Evolutionary conservation across 345 rosid genomes (phyloP), one percentile per base, ranked within the genome.

Genomic region (Citrus hindsii): DNA sequence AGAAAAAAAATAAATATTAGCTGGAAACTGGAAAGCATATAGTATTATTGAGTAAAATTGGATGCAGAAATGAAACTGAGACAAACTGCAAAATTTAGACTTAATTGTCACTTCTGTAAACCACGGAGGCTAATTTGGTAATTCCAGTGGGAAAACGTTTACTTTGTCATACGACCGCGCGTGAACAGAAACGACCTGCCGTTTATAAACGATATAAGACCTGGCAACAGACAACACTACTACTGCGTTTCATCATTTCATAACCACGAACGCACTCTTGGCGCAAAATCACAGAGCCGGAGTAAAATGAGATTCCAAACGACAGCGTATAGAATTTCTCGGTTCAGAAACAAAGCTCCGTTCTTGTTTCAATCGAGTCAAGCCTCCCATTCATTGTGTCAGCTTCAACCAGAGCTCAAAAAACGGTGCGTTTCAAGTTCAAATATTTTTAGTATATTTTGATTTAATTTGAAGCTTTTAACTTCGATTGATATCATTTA

Each of bases 311-410:
- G 77, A 79, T 76, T 79, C 60, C 67, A 18, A 25, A 42, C 66
- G 64, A 59, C 70, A 27, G 63, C 59, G 4, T 51, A 51, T 18
- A 40, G 80, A 27, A 30, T 66, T 48, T 79, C 78, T 61, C 78
- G 72, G 42, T 59, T 83, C 22, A 83, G 35, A 72, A 76, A 60
- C 67, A 72, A 60, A 61, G 75, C 69, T 37, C 65, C 58, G 7
- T 60, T 55, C 28, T 65, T 30, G 67, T 66, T 66, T 71, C 80
- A 71, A 14, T 30, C 33, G 28, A 51, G 25, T 55, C 59, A 55
- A 79, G 38, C 77, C 42, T 55, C 82, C 1, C 68, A 68, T 58
- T 76, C 77, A 12, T 48, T 51, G 9, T 61, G 71, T 72, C 77
- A 66, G 61, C 55, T 60, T 48, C 71, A 58, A 28, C 63, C 82